A percentile compares a stretch with the other conserved stretches of the same genome.
phyloP scores from a whole-genome alignment of 2,329 filamentous ascomycete genomes.

The Nannizziopsis arthrosporioides region DNA sequence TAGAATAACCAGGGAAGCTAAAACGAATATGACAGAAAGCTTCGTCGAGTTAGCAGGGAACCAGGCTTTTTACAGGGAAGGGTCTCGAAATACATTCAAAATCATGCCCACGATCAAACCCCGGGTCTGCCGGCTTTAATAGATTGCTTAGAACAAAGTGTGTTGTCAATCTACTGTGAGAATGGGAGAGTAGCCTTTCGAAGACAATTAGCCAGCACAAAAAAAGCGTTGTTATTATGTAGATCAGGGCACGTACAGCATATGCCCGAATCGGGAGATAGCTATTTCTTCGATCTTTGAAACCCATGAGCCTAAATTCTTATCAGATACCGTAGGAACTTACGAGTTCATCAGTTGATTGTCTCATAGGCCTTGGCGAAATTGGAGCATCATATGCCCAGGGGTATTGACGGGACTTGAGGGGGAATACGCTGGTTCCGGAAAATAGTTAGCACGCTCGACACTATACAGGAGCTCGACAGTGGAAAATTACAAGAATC shows the following conservation, averaged over 20 bases:
- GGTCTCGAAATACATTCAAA: background rate
- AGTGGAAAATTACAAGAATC: conserved; percentile 10
- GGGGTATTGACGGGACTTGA: no score
- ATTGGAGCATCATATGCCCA: no score
- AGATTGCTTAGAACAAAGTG: no score
- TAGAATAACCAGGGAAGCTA: conserved; percentile 21
- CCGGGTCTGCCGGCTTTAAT: no score
- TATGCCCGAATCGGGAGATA: conserved; percentile 25
- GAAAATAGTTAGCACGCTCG: no score
- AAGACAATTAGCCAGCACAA: background rate
- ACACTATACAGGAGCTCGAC: background rate
- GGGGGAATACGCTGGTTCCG: no score
- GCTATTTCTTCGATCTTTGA: conserved; percentile 28
- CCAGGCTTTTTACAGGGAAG: no score
- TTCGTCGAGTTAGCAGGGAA: no score
- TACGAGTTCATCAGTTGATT: conserved; percentile 11
- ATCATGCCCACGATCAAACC: background rate
- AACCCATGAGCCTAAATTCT: background rate
- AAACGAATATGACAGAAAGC: conserved; percentile 1
- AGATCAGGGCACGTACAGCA: conserved; percentile 8
- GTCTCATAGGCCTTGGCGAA: no score
- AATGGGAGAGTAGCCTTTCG: background rate
- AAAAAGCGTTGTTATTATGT: background rate
- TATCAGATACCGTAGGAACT: background rate
- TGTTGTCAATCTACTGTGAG: no score